Base-by-base conservation (phyloP, 352 stramenopile species). In the Phytophthora pisi region DNA sequence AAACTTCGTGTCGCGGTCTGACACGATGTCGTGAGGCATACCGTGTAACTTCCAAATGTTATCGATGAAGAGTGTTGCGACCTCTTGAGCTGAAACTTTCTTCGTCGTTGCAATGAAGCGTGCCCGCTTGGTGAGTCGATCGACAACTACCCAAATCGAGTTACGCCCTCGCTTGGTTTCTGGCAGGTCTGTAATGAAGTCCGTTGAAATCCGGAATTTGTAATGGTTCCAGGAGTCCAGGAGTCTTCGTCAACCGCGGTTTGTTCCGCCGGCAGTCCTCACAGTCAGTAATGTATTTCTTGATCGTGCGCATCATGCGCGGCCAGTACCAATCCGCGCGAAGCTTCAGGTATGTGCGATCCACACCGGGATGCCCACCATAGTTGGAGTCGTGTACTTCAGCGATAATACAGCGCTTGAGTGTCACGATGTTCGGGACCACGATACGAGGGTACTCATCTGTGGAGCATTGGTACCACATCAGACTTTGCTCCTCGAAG, bases 221-320 rank as follows among this genome's bases (percentile, higher is more conserved):
- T 26, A 49, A 51, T 16, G 46, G 46, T 16, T 53, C 56, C 56
- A 63, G 28, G 1, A 54, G 26, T 23, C 43, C 56, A 5, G 42
- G 43, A 18, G 56, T 49, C 42, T 63, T 55, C 43, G 56, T 18
- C 5, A 55, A 30, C 3, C 46, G 40, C 5, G 56, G 34, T 24
- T 63, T 55, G 26, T 63, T 63, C 4, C 56, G 56, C 36, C 26
- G 26, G 3, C 56, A 63, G 28, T 55, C 56, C n/a, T 63, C 53
- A 23, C 56, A 63, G n/a, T 63, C 31, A 15, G 43, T 16, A 6
- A 63, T 55, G 28, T 55, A 63, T 26, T 55, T 55, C 20, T 46
- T 45, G 28, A 51, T 50, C 23, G 53, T 60, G 2, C 38, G 38
- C 1, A 40, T 24, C 53, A 60, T 49, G 6, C 53, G 34, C 28